Conservation (phyloP, 139 green algal species). For the Volvox africanus region DNA sequence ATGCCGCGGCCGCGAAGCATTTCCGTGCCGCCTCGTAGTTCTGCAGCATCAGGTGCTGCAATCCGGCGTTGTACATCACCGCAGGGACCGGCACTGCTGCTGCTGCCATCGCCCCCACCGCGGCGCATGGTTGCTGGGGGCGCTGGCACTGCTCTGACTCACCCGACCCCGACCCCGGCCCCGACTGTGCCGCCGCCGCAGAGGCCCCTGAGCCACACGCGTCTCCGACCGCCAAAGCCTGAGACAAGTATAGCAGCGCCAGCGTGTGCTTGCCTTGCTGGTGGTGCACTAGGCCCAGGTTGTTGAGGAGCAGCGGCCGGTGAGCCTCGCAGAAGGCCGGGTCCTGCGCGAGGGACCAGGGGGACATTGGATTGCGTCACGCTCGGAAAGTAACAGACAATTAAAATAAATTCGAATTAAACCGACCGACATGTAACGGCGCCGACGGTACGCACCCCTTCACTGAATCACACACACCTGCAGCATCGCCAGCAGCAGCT, state of each 20-base stretch:
- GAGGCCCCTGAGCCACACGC: neutral
- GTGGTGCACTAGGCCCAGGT: constrained; percentile 49
- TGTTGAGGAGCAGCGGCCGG: constrained; percentile 51
- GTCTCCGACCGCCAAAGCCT: neutral
- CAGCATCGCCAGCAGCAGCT: constrained; percentile 35
- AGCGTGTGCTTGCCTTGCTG: constrained; percentile 58
- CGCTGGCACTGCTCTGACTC: neutral
- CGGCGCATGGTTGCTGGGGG: neutral
- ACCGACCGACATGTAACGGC: too few relatives aligned
- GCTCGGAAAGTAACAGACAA: too few relatives aligned
- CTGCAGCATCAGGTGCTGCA: constrained; percentile 62
- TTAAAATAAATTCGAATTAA: too few relatives aligned
- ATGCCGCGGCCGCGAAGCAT: constrained; percentile 51
- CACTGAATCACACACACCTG: neutral
- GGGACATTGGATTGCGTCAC: too few relatives aligned
- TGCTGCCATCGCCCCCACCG: neutral
- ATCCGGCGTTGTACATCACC: constrained; percentile 57
- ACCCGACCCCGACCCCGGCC: neutral
- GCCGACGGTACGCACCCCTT: neutral
- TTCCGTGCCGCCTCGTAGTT: constrained; percentile 43
- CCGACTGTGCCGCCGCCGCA: neutral
- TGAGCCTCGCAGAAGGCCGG: neutral
- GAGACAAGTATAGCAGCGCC: constrained; percentile 49
- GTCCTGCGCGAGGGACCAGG: neutral
- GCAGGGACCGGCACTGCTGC: constrained; percentile 26